Evolutionary conservation across 2,329 filamentous ascomycete species (phyloP).

Genomic region (Aspergillus cejpii): DNA sequence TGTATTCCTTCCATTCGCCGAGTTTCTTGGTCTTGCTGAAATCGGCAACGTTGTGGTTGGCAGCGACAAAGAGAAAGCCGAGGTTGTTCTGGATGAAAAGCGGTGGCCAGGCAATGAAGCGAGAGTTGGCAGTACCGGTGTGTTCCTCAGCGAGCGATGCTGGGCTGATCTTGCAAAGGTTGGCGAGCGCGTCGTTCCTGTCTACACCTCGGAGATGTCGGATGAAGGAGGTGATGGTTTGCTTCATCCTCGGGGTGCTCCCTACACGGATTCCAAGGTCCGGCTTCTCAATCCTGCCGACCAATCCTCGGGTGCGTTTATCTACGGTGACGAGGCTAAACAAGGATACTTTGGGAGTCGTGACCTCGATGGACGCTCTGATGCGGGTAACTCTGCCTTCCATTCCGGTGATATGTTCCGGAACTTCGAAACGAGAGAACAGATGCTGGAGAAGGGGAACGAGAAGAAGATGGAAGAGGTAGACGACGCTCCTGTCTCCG

Average conservation of each 20-base stretch:
- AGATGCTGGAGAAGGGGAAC: constrained; percentile 92
- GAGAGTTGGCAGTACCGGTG: constrained; percentile 79
- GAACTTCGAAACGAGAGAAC: constrained; percentile 85
- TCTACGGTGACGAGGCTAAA: constrained; percentile 66
- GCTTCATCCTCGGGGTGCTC: constrained; percentile 44
- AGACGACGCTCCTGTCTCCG: constrained; percentile 70
- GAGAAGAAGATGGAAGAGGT: constrained; percentile 86
- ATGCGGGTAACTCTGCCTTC: constrained; percentile 85
- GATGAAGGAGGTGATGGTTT: constrained; percentile 55
- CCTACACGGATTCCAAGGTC: constrained; percentile 47
- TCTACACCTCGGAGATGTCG: constrained; percentile 54
- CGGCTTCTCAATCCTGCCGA: constrained; percentile 47
- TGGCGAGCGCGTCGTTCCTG: constrained; percentile 53
- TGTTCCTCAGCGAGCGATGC: constrained; percentile 91
- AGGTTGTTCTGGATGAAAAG: constrained; percentile 85
- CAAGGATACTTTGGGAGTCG: constrained; percentile 73
- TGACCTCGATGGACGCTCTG: constrained; percentile 78
- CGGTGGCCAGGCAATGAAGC: constrained; percentile 91
- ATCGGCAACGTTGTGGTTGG: constrained; percentile 79
- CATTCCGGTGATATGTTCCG: constrained; percentile 96
- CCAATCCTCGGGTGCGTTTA: constrained; percentile 53
- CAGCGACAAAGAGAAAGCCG: constrained; percentile 84
- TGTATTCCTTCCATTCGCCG: constrained; percentile 88
- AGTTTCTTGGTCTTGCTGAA: constrained; percentile 86
- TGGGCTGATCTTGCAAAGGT: constrained; percentile 86